Conservation (phyloP, 2,329 filamentous ascomycete genomes). For the Colletotrichum phormii region DNA sequence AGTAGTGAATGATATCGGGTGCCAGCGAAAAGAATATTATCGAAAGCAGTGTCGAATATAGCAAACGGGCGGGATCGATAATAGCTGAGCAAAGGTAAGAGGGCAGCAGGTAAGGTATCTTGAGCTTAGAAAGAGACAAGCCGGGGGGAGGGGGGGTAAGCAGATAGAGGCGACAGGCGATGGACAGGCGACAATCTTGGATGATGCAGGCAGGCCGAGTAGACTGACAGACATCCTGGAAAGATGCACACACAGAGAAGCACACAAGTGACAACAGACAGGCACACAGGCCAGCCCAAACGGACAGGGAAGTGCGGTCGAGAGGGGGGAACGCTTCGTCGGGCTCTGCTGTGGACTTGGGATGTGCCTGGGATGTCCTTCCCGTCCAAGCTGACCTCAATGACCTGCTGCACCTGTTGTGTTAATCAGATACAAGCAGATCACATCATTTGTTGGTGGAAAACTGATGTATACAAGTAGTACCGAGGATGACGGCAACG, state of each 20-base stretch:
- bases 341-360: constrained; percentile 23
- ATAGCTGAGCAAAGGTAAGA: not conserved
- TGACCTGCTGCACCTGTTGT: not conserved
- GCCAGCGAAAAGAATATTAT: not conserved
- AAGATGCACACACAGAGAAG: not conserved
- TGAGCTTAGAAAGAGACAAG: not conserved
- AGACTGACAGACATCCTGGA: not conserved
- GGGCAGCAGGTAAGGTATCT: constrained; percentile 3
- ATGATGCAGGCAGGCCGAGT: constrained; percentile 22
- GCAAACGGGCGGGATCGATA: constrained; percentile 11
- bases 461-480: constrained; percentile 22
- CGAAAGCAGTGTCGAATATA: not conserved
- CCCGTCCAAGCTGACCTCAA: constrained; percentile 5
- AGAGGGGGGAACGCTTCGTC: constrained; percentile 19
- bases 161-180: constrained; percentile 67
- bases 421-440: constrained; percentile 17
- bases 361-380: not conserved
- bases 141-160: constrained; percentile 58
- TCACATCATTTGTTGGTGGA: not conserved
- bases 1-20: not conserved
- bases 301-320: constrained; percentile 26
- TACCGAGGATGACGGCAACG: constrained; percentile 15
- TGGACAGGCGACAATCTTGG: constrained; percentile 23
- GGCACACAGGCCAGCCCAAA: not conserved
- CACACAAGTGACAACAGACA: not conserved